Percentiles rank a stretch among this genome's conserved stretches.
Conservation (phyloP, 371 early-diverging fungal genomes). For the Lichtheimia hyalospora region DNA sequence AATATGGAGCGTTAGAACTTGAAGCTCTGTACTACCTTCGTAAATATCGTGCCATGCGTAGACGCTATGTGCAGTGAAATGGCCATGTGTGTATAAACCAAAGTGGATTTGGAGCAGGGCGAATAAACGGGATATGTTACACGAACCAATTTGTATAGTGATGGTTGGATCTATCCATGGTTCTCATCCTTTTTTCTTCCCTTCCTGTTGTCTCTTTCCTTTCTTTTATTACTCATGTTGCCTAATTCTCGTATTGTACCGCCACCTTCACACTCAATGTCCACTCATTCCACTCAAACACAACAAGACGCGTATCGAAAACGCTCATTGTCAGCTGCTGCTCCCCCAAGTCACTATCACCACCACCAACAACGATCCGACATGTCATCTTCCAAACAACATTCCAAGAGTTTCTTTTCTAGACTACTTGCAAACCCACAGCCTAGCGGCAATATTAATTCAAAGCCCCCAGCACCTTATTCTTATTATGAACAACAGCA, state of each 20-base stretch:
- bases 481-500: not conserved
- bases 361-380: not conserved
- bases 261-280: constrained; percentile 7
- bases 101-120: not conserved
- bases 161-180: not conserved
- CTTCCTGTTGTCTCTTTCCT: constrained; percentile 2
- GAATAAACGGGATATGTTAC: constrained; percentile 1
- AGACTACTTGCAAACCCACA: constrained; percentile 3
- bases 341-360: constrained; percentile 3
- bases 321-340: constrained; percentile 6
- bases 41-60: constrained; percentile 69
- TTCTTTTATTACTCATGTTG: constrained; percentile 17
- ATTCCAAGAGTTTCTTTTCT: constrained; percentile 2
- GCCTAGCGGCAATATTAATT: constrained; percentile 5
- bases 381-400: not conserved
- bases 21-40: constrained; percentile 75
- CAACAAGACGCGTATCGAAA: not conserved
- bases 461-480: not conserved
- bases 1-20: constrained; percentile 45
- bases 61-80: constrained; percentile 44
- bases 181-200: not conserved
- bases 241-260: constrained; percentile 24
- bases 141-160: constrained; percentile 2
- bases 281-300: not conserved
- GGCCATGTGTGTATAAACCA: constrained; percentile 3